These are phyloP conservation scores for Atkinsonella texensis DNA, from an alignment of 2,329 filamentous ascomycete genomes.

Conservation along the genomic window DNA sequence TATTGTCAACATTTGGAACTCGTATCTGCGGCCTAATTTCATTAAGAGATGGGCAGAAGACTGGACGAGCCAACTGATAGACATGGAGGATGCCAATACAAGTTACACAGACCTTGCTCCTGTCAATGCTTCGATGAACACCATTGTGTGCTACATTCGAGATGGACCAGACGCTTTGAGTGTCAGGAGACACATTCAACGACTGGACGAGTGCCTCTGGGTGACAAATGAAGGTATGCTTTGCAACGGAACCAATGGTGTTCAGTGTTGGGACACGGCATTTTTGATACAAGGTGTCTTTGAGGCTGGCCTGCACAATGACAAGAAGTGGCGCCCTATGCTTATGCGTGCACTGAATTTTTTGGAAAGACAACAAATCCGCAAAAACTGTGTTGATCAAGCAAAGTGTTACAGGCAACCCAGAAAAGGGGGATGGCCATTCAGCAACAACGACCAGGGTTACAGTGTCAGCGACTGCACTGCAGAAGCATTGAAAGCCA, in stretches of 20 bases:
- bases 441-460: constrained; percentile 84
- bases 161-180: constrained; percentile 66
- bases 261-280: constrained; percentile 92
- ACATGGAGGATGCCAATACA: constrained; percentile 89
- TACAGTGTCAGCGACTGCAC: constrained; percentile 95
- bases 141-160: constrained; percentile 71
- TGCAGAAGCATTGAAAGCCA: constrained; percentile 77
- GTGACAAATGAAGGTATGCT: constrained; percentile 87
- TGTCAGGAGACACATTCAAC: constrained; percentile 66
- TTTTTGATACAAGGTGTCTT: constrained; percentile 77
- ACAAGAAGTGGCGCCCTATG: constrained; percentile 72
- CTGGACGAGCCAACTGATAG: constrained; percentile 71
- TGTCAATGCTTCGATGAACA: constrained; percentile 83
- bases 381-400: constrained; percentile 67
- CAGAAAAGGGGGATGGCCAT: constrained; percentile 89
- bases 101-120: constrained; percentile 77
- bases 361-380: constrained; percentile 82
- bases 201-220: constrained; percentile 81
- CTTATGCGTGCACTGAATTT: constrained; percentile 72
- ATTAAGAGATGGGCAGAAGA: constrained; percentile 63
- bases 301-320: constrained; percentile 65
- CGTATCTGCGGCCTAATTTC: constrained; percentile 55
- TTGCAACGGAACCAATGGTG: constrained; percentile 93
- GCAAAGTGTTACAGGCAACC: constrained; percentile 77
- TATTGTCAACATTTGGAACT: constrained; percentile 68